Evolutionary conservation across 768 basidiomycete genomes (phyloP), one percentile per base, ranked within the genome.

Genomic region (Boletus tomentosulus): DNA sequence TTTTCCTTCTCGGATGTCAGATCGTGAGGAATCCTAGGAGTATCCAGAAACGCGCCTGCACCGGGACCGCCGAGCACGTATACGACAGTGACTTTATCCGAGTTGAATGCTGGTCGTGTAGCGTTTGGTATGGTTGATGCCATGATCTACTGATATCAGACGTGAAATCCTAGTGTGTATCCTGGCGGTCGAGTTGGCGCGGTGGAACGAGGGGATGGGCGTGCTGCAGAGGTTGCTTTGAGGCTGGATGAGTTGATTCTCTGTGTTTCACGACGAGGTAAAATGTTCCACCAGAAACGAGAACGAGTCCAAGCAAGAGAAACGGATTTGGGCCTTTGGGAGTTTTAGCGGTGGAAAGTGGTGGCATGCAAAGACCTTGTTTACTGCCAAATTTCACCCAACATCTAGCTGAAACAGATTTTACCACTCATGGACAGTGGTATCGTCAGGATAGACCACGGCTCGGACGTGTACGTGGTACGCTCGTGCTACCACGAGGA

Each of bases 31-130:
- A 41, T 19, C 48, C 53, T 30, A 50, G 63, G 19, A 19, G 9
- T 6, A 16, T n/a, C 41, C 33, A 34, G 31, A 8, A 27, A 61
- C 69, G 73, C 57, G 87, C 95, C 95, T 62, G 94, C 94, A 48
- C 97, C 97, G 19, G 97, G 97, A 1, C 97, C 97, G 35, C 97
- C 97, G 13, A 99, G 85, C 25, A 98, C 95, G 65, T 90, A 99
- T 65, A 98, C 78, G 53, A 99, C 95, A 16, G 81, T 86, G 62
- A 98, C 87, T 58, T 90, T 86, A 45, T 68, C 66, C 31, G 74
- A 70, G 69, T 91, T 84, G 63, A 97, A 96, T 12, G 27, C 42
- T 13, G 66, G 61, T 38, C 31, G 25, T n/a, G 6, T n/a, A 44
- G 43, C 50, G 31, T 48, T 55, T 28, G 51, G 55, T 11, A 44